Evolutionary conservation across 164 flowering plant genomes (phyloP).

Genomic region (Vitis rupestris): DNA sequence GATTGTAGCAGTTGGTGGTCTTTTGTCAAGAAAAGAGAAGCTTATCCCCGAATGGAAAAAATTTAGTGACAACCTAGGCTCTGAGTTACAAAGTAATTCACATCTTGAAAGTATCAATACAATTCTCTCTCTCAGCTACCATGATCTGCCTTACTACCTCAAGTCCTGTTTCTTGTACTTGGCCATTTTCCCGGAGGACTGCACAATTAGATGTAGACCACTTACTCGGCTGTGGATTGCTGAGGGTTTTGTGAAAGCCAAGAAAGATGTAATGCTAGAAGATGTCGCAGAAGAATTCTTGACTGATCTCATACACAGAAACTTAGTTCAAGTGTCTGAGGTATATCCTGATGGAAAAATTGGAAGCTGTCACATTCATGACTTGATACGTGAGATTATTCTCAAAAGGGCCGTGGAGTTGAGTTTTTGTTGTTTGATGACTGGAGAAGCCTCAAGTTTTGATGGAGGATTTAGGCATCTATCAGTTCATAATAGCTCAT

Average conservation of each 20-base stretch:
- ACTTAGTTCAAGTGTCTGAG: conserved; percentile 21
- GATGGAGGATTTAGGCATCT: conserved; percentile 18
- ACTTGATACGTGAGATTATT: conserved; percentile 26
- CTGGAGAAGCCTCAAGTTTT: neutral
- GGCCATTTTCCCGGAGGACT: conserved; percentile 29
- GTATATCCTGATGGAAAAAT: conserved; percentile 5
- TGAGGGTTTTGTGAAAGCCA: conserved; percentile 23
- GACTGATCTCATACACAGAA: conserved; percentile 28
- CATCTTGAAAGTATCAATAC: conserved; percentile 13
- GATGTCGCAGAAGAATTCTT: conserved; percentile 32
- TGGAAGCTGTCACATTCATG: conserved; percentile 19
- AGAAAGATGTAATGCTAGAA: conserved; percentile 9
- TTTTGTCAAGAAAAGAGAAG: conserved; percentile 19
- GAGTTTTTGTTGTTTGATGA: neutral
- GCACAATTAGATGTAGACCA: conserved; percentile 10
- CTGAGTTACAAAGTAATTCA: conserved; percentile 10
- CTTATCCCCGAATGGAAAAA: conserved; percentile 20
- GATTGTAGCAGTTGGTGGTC: conserved; percentile 23
- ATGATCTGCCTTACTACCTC: conserved; percentile 31
- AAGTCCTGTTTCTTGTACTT: conserved; percentile 36
- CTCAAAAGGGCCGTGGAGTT: conserved; percentile 15
- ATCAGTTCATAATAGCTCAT: conserved; percentile 12
- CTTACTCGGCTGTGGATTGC: conserved; percentile 31
- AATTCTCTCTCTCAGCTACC: conserved; percentile 21
- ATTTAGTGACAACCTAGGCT: conserved; percentile 11